Evolutionary conservation across 371 early-diverging fungal species (phyloP).

Genomic region (Apophysomyces variabilis): DNA sequence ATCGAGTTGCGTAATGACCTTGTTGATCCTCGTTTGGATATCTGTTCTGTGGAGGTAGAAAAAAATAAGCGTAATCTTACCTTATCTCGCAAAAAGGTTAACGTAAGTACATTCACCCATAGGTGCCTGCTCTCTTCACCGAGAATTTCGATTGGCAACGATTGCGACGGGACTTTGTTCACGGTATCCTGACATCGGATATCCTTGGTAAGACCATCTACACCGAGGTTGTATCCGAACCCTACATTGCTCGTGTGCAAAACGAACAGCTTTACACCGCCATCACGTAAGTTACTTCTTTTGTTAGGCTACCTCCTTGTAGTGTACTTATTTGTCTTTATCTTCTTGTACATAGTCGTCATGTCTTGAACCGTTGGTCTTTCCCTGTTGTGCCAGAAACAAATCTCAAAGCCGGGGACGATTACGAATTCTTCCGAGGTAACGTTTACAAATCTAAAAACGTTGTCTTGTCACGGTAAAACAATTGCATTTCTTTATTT

Average conservation of each 20-base stretch:
- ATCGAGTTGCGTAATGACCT: conserved; percentile 86
- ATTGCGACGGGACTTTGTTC: conserved; percentile 88
- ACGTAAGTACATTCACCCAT: conserved; percentile 4
- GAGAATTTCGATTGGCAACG: conserved; percentile 98
- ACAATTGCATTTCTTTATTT: too few relatives aligned
- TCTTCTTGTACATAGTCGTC: conserved; percentile 56
- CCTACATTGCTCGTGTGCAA: conserved; percentile 85
- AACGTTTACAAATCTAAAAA: conserved; percentile 84
- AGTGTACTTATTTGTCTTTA: too few relatives aligned
- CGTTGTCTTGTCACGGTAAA: conserved; percentile 69
- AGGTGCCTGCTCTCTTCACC: conserved; percentile 92
- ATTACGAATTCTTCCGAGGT: conserved; percentile 76
- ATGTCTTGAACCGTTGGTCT: conserved; percentile 90
- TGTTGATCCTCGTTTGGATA: conserved; percentile 92
- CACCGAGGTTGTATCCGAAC: conserved; percentile 74
- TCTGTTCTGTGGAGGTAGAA: conserved; percentile 86
- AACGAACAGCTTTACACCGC: conserved; percentile 86
- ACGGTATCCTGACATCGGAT: conserved; percentile 90
- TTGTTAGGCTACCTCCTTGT: not conserved
- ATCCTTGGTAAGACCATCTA: conserved; percentile 89
- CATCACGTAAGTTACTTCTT: conserved; percentile 54
- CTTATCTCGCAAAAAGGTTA: too few relatives aligned
- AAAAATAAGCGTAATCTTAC: too few relatives aligned
- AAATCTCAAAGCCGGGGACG: conserved; percentile 67
- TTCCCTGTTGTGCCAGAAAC: conserved; percentile 94